phyloP scores from a whole-genome alignment of 305 asterid genomes.

The Nicotiana rustica region DNA sequence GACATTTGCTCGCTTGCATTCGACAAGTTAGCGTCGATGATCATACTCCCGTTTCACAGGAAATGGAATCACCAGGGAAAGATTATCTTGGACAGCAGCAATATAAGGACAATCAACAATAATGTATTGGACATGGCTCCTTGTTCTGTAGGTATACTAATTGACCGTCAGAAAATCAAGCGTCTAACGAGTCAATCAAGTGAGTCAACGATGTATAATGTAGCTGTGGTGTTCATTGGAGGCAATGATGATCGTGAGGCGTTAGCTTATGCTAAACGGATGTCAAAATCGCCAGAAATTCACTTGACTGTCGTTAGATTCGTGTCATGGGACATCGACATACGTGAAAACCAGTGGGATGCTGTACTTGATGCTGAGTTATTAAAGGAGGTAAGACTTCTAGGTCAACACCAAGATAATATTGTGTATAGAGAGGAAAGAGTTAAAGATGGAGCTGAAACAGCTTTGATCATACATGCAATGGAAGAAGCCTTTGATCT shows the following conservation, averaged over 20 bases:
- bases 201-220: constrained; percentile 44
- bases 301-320: constrained; percentile 71
- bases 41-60: constrained; percentile 83
- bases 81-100: constrained; percentile 60
- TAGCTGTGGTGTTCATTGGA: constrained; percentile 78
- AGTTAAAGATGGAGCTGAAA: constrained; percentile 76
- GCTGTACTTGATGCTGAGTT: constrained; percentile 82
- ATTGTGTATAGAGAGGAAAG: constrained; percentile 55
- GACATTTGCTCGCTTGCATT: constrained; percentile 87
- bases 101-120: constrained; percentile 63
- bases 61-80: constrained; percentile 93
- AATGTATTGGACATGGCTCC: constrained; percentile 79
- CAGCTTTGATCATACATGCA: constrained; percentile 58
- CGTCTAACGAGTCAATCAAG: constrained; percentile 41
- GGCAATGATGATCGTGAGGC: constrained; percentile 90
- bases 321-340: constrained; percentile 60
- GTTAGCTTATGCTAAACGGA: constrained; percentile 67
- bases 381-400: constrained; percentile 71
- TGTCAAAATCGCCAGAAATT: constrained; percentile 65
- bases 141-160: constrained; percentile 78
- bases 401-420: constrained; percentile 62
- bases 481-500: constrained; percentile 77
- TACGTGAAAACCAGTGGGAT: constrained; percentile 80
- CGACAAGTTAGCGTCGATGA: constrained; percentile 71
- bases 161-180: constrained; percentile 75